Conservation (phyloP, 768 basidiomycete genomes). For the Suillus subluteus region DNA sequence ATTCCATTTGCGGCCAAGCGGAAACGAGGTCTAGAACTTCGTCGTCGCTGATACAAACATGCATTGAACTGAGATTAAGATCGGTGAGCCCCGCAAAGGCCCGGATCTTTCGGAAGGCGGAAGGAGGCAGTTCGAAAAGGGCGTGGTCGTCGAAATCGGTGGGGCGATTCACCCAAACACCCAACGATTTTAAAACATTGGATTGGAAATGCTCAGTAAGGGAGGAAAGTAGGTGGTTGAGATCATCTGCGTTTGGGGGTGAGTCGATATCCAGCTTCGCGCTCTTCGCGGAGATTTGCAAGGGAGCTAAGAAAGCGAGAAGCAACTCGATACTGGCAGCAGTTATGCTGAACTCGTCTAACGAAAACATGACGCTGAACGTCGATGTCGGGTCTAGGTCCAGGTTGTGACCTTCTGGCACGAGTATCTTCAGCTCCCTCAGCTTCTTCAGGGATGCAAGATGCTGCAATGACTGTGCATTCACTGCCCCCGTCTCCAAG, state of each 20-base stretch:
- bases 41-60: not conserved
- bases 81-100: not conserved
- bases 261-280: not conserved
- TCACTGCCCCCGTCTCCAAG: not conserved
- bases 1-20: not conserved
- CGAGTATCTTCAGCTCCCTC: not conserved
- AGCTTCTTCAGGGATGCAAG: not conserved
- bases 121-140: not conserved
- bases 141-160: not conserved
- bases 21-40: not conserved
- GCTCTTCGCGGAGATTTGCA: not conserved
- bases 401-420: not conserved
- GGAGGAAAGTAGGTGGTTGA: not conserved
- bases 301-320: not conserved
- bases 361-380: constrained; percentile 2
- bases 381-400: not conserved
- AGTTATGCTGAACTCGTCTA: not conserved
- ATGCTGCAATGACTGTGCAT: not conserved
- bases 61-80: not conserved
- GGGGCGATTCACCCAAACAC: not conserved
- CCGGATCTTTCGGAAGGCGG: not conserved
- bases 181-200: not conserved
- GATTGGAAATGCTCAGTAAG: not conserved
- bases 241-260: not conserved
- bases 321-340: not conserved